Evolutionary conservation across 2,329 filamentous ascomycete species (phyloP).

Genomic region (Magnaporthales sp.): DNA sequence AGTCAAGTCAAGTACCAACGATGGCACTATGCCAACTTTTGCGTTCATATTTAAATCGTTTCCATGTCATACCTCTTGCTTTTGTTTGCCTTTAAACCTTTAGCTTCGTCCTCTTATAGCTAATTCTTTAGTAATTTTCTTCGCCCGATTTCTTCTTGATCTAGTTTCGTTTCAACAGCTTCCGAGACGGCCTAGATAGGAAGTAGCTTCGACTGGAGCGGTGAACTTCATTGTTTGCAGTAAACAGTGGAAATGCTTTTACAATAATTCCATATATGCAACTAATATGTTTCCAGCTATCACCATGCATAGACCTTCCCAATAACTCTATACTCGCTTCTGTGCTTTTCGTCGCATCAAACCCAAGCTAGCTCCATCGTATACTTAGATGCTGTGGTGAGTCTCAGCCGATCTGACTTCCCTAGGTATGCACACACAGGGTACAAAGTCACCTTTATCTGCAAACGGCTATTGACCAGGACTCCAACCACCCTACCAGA

Average conservation of each 20-base stretch:
- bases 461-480: neutral
- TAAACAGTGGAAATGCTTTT: neutral
- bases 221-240: neutral
- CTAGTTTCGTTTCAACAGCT: neutral
- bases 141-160: neutral
- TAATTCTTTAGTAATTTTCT: neutral
- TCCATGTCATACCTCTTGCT: too few relatives aligned
- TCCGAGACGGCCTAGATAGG: neutral
- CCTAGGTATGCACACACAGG: neutral
- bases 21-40: too few relatives aligned
- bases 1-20: too few relatives aligned
- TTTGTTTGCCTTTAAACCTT: too few relatives aligned
- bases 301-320: neutral
- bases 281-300: neutral
- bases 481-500: neutral
- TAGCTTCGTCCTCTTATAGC: neutral
- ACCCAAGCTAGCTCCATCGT: neutral
- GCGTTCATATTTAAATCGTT: too few relatives aligned
- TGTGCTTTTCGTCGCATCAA: neutral
- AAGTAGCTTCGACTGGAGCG: neutral
- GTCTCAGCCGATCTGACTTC: neutral
- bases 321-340: neutral
- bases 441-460: neutral
- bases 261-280: neutral
- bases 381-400: neutral